phyloP scores from a whole-genome alignment of 2,329 filamentous ascomycete genomes.

The Paecilomyces dactylethromorphus region DNA sequence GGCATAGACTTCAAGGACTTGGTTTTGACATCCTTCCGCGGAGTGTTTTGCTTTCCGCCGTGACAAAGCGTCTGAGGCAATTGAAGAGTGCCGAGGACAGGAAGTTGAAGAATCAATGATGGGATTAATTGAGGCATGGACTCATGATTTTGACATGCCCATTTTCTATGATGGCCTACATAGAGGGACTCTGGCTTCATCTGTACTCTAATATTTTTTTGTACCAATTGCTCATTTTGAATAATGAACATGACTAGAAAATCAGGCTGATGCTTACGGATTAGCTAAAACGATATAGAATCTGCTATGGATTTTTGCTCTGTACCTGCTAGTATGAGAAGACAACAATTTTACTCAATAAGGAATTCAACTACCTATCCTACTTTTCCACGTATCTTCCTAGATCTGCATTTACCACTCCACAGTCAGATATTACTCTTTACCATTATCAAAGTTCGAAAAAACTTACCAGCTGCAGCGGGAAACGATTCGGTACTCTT shows the following conservation, averaged over 20 bases:
- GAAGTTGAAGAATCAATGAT: background rate
- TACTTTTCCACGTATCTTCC: too few relatives aligned
- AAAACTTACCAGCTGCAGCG: background rate
- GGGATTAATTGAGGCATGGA: background rate
- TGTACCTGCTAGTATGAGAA: too few relatives aligned
- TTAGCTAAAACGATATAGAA: too few relatives aligned
- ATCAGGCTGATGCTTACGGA: too few relatives aligned
- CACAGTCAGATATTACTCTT: background rate
- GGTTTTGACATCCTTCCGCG: background rate
- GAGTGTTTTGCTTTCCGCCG: background rate
- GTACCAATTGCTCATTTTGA: background rate
- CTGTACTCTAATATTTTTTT: background rate
- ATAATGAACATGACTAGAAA: too few relatives aligned
- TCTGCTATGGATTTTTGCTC: too few relatives aligned
- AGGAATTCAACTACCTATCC: too few relatives aligned
- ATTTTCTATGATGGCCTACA: too few relatives aligned
- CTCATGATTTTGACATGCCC: background rate
- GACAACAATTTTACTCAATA: too few relatives aligned
- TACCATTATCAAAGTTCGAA: background rate
- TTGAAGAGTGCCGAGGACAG: background rate
- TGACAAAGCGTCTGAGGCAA: background rate
- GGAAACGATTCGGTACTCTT: background rate
- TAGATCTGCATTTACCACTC: background rate
- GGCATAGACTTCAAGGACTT: slow-evolving; percentile 21
- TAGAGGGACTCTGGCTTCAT: too few relatives aligned